A percentile compares a stretch with the other conserved stretches of the same genome.
These are phyloP conservation scores for Halteria grandinella DNA, from an alignment of 73 alveolate species.

Conservation along the genomic window DNA sequence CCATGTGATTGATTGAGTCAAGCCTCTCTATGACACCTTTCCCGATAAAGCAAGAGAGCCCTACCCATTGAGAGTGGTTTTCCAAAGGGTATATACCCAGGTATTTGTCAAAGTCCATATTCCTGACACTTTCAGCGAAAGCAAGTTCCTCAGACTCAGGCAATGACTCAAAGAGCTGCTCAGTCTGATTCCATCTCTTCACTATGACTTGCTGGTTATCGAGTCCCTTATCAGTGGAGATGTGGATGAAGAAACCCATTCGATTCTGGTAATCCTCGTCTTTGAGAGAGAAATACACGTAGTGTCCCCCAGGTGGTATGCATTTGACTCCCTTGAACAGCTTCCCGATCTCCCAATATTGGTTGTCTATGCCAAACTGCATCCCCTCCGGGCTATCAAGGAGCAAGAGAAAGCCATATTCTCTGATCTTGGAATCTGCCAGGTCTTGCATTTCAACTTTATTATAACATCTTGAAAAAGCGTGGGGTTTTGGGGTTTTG, in stretches of 20 bases:
- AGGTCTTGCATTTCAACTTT: too few relatives aligned
- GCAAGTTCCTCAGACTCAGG: constrained; percentile 51
- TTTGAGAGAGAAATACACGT: constrained; percentile 44
- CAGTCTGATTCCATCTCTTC: constrained; percentile 55
- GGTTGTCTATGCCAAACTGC: constrained; percentile 66
- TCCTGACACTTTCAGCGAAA: constrained; percentile 60
- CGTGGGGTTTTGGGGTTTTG: too few relatives aligned
- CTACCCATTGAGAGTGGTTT: constrained; percentile 47
- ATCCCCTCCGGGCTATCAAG: constrained; percentile 59
- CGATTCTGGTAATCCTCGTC: constrained; percentile 58
- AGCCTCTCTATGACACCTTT: constrained; percentile 46
- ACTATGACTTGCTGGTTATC: constrained; percentile 12
- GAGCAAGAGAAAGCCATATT: constrained; percentile 31
- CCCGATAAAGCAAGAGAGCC: constrained; percentile 39
- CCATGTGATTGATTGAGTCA: constrained; percentile 49
- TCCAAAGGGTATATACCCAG: constrained; percentile 61
- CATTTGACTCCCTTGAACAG: constrained; percentile 67
- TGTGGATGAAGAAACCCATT: constrained; percentile 50
- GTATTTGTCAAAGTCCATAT: constrained; percentile 58
- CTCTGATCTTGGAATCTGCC: too few relatives aligned
- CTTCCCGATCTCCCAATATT: constrained; percentile 54
- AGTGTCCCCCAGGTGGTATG: constrained; percentile 76
- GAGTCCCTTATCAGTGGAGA: not conserved
- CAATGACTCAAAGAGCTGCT: constrained; percentile 22
- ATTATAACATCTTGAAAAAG: too few relatives aligned